phyloP scores from a whole-genome alignment of 176 grass and related monocot species.

The Triticum turgidum region DNA sequence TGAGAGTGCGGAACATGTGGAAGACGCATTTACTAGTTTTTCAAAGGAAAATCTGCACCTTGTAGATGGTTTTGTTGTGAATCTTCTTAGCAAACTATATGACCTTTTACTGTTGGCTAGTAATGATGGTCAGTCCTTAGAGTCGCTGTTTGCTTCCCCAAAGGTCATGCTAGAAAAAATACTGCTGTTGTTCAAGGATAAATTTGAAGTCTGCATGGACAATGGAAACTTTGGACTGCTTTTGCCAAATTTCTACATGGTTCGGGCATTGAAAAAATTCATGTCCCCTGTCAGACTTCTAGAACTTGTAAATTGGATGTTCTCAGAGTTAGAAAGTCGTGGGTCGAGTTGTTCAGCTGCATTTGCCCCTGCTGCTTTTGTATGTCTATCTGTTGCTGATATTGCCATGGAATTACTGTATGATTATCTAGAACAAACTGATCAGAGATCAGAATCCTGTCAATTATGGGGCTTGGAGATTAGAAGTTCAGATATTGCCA shows the following conservation, averaged over 20 bases:
- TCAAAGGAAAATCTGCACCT: conserved; percentile 56
- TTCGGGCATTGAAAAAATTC: conserved; percentile 50
- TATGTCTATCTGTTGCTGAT: conserved; percentile 69
- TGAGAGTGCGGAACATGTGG: conserved; percentile 38
- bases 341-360: conserved; percentile 33
- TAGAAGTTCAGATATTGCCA: conserved; percentile 41
- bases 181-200: conserved; percentile 58
- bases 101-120: conserved; percentile 37
- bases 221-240: conserved; percentile 47
- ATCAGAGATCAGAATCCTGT: conserved; percentile 39
- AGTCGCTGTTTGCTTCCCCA: conserved; percentile 47
- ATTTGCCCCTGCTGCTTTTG: conserved; percentile 47
- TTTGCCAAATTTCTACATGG: conserved; percentile 62
- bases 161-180: conserved; percentile 60
- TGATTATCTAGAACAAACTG: conserved; percentile 38
- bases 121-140: conserved; percentile 31
- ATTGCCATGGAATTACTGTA: conserved; percentile 59
- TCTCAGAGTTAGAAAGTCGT: conserved; percentile 44
- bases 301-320: conserved; percentile 74
- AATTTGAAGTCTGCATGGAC: conserved; percentile 57
- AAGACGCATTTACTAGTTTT: conserved; percentile 49
- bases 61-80: conserved; percentile 55
- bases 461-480: conserved; percentile 40
- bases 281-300: conserved; percentile 74
- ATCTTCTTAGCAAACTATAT: conserved; percentile 68